phyloP scores from a whole-genome alignment of 495 filamentous ascomycete species.

The Endocarpon pusillum region DNA sequence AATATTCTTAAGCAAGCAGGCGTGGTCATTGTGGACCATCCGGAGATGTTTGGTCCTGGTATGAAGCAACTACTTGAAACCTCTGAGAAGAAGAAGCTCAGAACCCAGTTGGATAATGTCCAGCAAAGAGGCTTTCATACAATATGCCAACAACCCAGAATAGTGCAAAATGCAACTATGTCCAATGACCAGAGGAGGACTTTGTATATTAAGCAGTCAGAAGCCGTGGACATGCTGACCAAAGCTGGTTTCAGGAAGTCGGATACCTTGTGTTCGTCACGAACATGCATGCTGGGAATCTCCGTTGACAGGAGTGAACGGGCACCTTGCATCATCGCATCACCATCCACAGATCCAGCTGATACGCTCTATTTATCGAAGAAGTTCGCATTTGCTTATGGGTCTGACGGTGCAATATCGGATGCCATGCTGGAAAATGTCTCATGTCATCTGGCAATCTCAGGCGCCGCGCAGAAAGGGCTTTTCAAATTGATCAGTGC shows the following conservation, averaged over 20 bases:
- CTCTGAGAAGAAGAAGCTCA: too few species aligned
- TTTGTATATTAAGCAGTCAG: constrained; percentile 39
- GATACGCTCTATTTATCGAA: constrained; percentile 12
- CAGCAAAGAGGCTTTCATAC: constrained; percentile 37
- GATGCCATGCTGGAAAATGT: constrained; percentile 21
- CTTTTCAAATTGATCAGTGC: constrained; percentile 32
- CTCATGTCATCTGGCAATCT: constrained; percentile 34
- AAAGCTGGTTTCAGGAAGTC: constrained; percentile 24
- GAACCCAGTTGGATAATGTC: too few species aligned
- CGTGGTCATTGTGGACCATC: constrained; percentile 63
- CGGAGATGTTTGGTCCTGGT: constrained; percentile 57
- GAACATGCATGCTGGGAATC: too few species aligned
- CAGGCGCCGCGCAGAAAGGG: constrained; percentile 20
- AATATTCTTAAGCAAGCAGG: constrained; percentile 50
- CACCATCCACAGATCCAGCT: constrained; percentile 24
- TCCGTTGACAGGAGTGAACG: constrained; percentile 45
- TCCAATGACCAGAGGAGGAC: constrained; percentile 28
- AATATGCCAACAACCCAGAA: constrained; percentile 15
- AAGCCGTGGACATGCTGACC: constrained; percentile 43
- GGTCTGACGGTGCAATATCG: constrained; percentile 12
- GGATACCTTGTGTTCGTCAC: constrained; percentile 27
- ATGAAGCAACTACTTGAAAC: constrained; percentile 45
- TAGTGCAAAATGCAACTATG: not conserved
- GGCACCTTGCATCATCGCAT: constrained; percentile 51
- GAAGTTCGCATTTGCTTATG: constrained; percentile 48